Evolutionary conservation across 2,329 filamentous ascomycete genomes (phyloP).

Genomic region (Graphiopsis chlorocephala): DNA sequence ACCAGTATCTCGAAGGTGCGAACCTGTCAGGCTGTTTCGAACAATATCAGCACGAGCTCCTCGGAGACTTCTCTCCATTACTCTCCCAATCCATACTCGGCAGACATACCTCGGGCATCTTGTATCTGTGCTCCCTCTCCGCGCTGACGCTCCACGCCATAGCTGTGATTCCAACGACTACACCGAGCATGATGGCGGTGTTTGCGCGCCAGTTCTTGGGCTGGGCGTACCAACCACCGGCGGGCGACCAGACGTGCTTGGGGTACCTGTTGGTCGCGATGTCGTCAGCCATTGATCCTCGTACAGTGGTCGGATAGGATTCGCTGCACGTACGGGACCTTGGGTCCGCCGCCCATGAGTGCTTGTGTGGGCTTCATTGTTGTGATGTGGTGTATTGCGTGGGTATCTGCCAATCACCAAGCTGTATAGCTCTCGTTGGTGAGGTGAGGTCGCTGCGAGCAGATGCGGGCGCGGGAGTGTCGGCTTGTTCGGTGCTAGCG

Average conservation of each 20-base stretch:
- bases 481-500: slow-evolving; percentile 11
- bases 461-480: slow-evolving; percentile 10
- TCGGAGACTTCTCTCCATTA: not conserved
- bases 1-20: slow-evolving; percentile 81
- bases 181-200: slow-evolving; percentile 71
- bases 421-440: slow-evolving; percentile 8
- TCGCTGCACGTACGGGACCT: slow-evolving; percentile 60
- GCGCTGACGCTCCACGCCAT: slow-evolving; percentile 69
- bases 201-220: slow-evolving; percentile 94
- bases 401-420: slow-evolving; percentile 13
- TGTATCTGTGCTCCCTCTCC: slow-evolving; percentile 67
- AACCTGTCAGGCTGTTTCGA: slow-evolving; percentile 60
- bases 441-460: slow-evolving; percentile 21
- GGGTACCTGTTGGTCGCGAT: slow-evolving; percentile 27
- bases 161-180: slow-evolving; percentile 66
- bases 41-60: slow-evolving; percentile 16
- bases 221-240: slow-evolving; percentile 96
- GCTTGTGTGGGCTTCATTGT: slow-evolving; percentile 33
- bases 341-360: slow-evolving; percentile 70
- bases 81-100: not conserved
- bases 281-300: slow-evolving; percentile 22
- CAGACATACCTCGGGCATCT: slow-evolving; percentile 61
- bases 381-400: slow-evolving; percentile 16
- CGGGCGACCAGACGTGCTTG: slow-evolving; percentile 91
- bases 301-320: not conserved